These are phyloP conservation scores for Gastrolobium villosum DNA, from an alignment of 306 rosid genomes.

Conservation along the genomic window DNA sequence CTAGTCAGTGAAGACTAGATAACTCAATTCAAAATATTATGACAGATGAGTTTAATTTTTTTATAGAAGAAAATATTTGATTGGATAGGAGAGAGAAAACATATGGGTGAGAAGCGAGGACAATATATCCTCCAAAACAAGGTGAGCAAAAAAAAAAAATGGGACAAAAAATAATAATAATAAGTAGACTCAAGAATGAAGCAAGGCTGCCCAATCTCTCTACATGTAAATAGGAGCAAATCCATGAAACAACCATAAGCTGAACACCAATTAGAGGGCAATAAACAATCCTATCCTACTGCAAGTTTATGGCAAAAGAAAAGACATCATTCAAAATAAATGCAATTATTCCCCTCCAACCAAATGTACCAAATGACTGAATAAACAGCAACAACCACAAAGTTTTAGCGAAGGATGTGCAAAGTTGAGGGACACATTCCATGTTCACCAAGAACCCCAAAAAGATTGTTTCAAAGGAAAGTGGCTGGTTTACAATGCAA, in stretches of 20 bases:
- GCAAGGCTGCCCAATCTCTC: constrained; percentile 38
- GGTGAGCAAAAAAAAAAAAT: not conserved
- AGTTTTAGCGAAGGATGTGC: constrained; percentile 26
- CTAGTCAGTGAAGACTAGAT: constrained; percentile 14
- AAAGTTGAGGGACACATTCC: not conserved
- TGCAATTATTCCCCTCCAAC: constrained; percentile 25
- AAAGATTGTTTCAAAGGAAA: too few relatives aligned
- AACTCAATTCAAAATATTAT: constrained; percentile 22
- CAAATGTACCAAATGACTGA: constrained; percentile 30
- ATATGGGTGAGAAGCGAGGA: not conserved
- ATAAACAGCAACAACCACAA: constrained; percentile 9
- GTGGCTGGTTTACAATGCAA: too few relatives aligned
- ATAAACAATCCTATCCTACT: not conserved
- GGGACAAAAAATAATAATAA: not conserved
- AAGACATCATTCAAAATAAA: constrained; percentile 29
- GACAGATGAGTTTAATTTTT: not conserved
- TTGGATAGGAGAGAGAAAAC: not conserved
- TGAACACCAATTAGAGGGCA: constrained; percentile 18
- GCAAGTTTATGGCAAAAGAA: constrained; percentile 27
- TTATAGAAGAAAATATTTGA: not conserved
- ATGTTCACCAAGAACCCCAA: not conserved
- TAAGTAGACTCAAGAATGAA: constrained; percentile 7
- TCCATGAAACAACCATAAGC: constrained; percentile 27
- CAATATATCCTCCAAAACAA: constrained; percentile 1
- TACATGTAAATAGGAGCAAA: not conserved